Percentiles rank a stretch among this genome's conserved stretches.
Evolutionary conservation across 2,329 filamentous ascomycete species (phyloP).

Genomic region (Zymoseptoria pseudotritici): DNA sequence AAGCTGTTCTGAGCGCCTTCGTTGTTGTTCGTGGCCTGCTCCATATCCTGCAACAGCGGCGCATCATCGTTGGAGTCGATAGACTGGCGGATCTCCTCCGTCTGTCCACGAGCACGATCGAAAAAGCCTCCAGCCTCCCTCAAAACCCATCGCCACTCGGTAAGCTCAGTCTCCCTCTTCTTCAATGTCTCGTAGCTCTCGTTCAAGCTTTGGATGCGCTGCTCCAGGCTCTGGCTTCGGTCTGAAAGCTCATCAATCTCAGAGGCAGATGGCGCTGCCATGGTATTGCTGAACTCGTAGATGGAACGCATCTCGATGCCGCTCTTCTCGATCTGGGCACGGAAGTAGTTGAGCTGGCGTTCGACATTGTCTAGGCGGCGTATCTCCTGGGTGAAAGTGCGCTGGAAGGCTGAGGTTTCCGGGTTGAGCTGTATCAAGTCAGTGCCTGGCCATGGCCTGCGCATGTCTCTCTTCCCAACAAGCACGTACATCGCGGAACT

Average conservation of each 20-base stretch:
- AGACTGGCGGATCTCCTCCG: conserved; percentile 90
- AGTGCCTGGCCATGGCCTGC: conserved; percentile 13
- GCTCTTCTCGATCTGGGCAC: conserved; percentile 89
- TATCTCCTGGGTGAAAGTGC: conserved; percentile 96
- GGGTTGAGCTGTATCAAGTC: conserved; percentile 65
- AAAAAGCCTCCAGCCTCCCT: conserved; percentile 97
- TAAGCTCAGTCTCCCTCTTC: conserved; percentile 93
- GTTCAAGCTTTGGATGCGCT: conserved; percentile 83
- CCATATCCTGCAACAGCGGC: conserved; percentile 84
- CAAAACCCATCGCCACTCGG: conserved; percentile 96
- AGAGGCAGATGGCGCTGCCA: conserved; percentile 80
- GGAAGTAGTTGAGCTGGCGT: conserved; percentile 93
- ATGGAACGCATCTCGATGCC: conserved; percentile 79
- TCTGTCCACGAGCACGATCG: conserved; percentile 89
- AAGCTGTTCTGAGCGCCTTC: conserved; percentile 45
- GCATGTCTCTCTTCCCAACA: neutral
- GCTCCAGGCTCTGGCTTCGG: conserved; percentile 84
- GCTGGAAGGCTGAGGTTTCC: conserved; percentile 87
- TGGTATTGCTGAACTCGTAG: conserved; percentile 74
- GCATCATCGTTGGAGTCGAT: conserved; percentile 83
- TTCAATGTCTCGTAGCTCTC: conserved; percentile 98
- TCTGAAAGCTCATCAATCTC: conserved; percentile 96
- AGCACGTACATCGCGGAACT: conserved; percentile 84
- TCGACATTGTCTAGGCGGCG: conserved; percentile 96
- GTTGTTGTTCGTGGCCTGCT: conserved; percentile 54